Evolutionary conservation across 768 basidiomycete species (phyloP), one percentile per base, ranked within the genome.

Genomic region (Suillus luteus): DNA sequence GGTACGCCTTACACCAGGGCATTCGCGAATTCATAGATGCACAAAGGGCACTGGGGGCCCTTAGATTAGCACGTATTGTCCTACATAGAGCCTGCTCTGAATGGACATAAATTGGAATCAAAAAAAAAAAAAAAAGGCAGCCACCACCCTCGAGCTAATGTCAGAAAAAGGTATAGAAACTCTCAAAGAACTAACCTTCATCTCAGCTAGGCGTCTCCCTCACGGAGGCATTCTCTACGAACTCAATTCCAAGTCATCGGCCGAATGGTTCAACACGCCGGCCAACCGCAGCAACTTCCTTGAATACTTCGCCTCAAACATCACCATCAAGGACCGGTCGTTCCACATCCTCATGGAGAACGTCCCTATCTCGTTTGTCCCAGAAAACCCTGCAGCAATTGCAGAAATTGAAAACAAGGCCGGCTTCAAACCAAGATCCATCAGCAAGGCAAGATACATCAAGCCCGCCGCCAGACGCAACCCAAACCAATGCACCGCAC

Each of bases 371-470:
- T 3, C 19, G 0, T 44, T 44, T 2, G 1, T 44, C 3, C 43
- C 43, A 10, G 43, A 44, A 9, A 10, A 19, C 3, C 7, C 19
- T 0, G 43, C 43, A 9, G 43, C 43, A 19, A 3, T 44, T 1
- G 43, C 2, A 0, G 19, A 44, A 19, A 44, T n/a, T 0, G 19
- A 44, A 2, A 44, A 44, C 9, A 44, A 44, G 19, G 43, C 43
- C 0, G 19, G 3, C 5, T 2, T 44, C 19, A 2, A 2, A 0
- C 3, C 19, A 3, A 44, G n/a, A 5, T n/a, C 3, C 3, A 44
- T 44, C 43, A 2, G 3, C 3, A 44, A 44, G 3, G 43, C 43
- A 1, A 44, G 4, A 4, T 44, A 9, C 43, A 44, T 44, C 43
- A 44, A 44, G n/a, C 43, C 19, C 2, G 10, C 10, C n/a, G 19